phyloP scores from a whole-genome alignment of 345 rosid species.

The Ceriops zippeliana region DNA sequence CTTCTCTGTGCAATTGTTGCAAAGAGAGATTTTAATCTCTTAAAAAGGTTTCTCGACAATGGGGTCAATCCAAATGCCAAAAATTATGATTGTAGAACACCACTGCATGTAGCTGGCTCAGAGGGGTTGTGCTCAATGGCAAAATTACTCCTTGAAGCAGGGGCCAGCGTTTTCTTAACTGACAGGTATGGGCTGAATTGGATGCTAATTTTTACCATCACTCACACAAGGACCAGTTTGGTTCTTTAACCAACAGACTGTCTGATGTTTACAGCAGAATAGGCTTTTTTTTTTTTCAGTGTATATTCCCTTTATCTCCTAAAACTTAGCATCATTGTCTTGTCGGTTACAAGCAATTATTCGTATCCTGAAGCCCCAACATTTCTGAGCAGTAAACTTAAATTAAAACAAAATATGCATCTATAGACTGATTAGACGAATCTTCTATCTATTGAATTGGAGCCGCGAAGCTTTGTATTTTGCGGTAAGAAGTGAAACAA shows the following conservation, averaged over 20 bases:
- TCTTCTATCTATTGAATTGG: too few species aligned
- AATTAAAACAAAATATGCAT: too few species aligned
- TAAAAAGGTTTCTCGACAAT: constrained; percentile 49
- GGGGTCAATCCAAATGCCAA: constrained; percentile 70
- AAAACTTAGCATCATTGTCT: neutral
- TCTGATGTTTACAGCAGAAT: too few species aligned
- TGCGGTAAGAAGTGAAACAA: too few species aligned
- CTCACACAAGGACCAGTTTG: neutral
- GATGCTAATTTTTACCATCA: neutral
- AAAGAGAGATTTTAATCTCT: constrained; percentile 48
- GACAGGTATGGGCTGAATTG: constrained; percentile 48
- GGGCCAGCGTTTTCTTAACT: constrained; percentile 63
- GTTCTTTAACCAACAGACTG: too few species aligned
- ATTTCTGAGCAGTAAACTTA: neutral
- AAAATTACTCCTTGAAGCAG: constrained; percentile 52
- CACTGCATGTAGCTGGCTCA: constrained; percentile 80
- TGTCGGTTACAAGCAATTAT: neutral
- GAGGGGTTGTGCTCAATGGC: constrained; percentile 52
- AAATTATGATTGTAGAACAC: constrained; percentile 69
- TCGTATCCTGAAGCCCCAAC: neutral
- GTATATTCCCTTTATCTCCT: too few species aligned
- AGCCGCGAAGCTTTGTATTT: too few species aligned
- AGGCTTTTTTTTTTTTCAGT: too few species aligned
- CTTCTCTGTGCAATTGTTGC: constrained; percentile 61
- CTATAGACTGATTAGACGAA: too few species aligned